Base-by-base conservation (phyloP, 139 green algal genomes). In the Volvox reticuliferus region DNA sequence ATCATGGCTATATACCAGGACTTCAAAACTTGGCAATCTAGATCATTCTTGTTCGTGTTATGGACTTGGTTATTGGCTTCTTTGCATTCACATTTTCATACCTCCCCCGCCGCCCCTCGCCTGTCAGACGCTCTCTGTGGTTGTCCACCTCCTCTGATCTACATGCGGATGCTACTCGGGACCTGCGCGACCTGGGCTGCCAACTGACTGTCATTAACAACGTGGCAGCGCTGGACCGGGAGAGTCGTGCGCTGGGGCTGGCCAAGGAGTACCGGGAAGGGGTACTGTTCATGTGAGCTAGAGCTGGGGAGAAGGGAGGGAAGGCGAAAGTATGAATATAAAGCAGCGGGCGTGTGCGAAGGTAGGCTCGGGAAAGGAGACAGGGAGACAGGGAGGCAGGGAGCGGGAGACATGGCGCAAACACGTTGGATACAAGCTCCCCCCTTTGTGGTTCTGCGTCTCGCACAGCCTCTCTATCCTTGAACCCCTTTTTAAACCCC, bases 191-290 rank as follows among this genome's bases (percentile, higher is more conserved):
- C 91, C 88, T 96, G 35, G 93, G 96, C 16, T 95, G 91, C 83
- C 93, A 97, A 90, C 91, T 98, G 14, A 92, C 89, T 28, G 87
- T 96, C 88, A 97, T 97, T 91, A 96, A 95, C 87, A 94, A 94
- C 68, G 69, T 91, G 28, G 67, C 77, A 37, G 86, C 93, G 17
- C 94, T 99, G 36, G 97, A 98, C 93, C 92, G 91, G 50, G 94
- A 95, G 77, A 97, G 92, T 17, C 77, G 80, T 0, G 95, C 93
- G 1, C 82, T 95, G 28, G 95, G 96, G n/a, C 89, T 98, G 35
- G 81, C 87, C 65, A 95, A 95, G 84, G 97, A 98, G n/a, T 95
- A 96, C 63, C 92, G 95, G 77, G 95, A 98, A 82, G 97, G 97
- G 6, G 94, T 97, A 50, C 92, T 99, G 28, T 98, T 99, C 92